phyloP scores from a whole-genome alignment of 176 grass and related monocot genomes.

The Musa schizocarpa region DNA sequence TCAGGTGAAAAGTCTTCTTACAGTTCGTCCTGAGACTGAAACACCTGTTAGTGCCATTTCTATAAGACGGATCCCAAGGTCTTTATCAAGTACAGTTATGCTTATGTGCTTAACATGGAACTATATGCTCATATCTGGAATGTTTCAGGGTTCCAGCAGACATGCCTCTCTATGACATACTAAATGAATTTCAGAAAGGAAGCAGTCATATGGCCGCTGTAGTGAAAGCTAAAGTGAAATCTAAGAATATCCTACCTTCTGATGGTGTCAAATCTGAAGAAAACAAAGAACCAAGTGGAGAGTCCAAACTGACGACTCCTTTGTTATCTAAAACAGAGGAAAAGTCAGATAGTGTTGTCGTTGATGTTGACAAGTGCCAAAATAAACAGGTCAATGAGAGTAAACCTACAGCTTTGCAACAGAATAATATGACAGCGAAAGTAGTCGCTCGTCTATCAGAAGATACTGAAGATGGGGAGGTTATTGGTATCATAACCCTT shows the following conservation, averaged over 20 bases:
- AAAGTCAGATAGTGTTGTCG: conserved; percentile 41
- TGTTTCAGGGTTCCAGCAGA: conserved; percentile 76
- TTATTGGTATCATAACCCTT: conserved; percentile 93
- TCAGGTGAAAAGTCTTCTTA: conserved; percentile 98
- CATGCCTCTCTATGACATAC: conserved; percentile 96
- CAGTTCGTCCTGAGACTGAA: conserved; percentile 95
- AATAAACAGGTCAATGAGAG: conserved; percentile 54
- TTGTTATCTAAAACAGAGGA: conserved; percentile 66
- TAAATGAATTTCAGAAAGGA: conserved; percentile 98
- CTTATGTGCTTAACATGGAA: conserved; percentile 11
- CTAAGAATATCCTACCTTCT: conserved; percentile 24
- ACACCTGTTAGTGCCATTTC: conserved; percentile 97
- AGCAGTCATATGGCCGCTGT: conserved; percentile 99
- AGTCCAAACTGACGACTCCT: conserved; percentile 31
- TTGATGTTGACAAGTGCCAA: conserved; percentile 63
- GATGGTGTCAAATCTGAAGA: conserved; percentile 32
- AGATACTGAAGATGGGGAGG: conserved; percentile 91
- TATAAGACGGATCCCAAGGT: conserved; percentile 96
- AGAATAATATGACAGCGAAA: conserved; percentile 27
- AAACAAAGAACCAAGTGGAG: conserved; percentile 30
- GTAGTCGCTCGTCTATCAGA: conserved; percentile 43
- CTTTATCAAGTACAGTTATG: conserved; percentile 11
- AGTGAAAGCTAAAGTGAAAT: conserved; percentile 50
- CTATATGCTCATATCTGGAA: conserved; percentile 7
- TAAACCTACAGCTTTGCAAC: conserved; percentile 13